Conservation (phyloP, 495 filamentous ascomycete species). For the Apiosordaria backusii region DNA sequence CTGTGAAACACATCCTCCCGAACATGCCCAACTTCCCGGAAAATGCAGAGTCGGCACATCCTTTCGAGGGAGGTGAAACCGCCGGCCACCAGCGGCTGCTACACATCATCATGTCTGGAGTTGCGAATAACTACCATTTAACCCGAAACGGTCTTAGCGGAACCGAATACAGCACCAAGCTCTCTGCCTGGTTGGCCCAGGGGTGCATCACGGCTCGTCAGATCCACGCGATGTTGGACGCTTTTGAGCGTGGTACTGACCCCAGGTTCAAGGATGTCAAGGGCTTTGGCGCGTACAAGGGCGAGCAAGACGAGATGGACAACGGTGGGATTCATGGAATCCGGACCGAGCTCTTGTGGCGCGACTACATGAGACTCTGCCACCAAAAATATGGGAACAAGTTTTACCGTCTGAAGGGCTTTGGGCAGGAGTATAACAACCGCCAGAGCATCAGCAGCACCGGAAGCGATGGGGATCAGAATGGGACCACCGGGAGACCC, state of each 20-base stretch:
- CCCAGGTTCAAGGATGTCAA: constrained; percentile 27
- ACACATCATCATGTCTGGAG: constrained; percentile 57
- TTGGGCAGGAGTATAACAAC: too few species aligned
- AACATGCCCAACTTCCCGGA: constrained; percentile 43
- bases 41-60: constrained; percentile 53
- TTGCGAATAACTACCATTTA: constrained; percentile 57
- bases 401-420: constrained; percentile 59
- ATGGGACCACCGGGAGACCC: background rate
- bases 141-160: constrained; percentile 67
- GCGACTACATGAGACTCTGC: constrained; percentile 72
- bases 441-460: background rate
- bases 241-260: constrained; percentile 60
- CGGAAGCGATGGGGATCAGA: background rate
- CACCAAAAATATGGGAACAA: constrained; percentile 58
- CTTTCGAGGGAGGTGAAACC: constrained; percentile 64
- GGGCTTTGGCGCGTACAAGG: constrained; percentile 52
- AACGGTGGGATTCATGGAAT: constrained; percentile 64
- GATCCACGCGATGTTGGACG: constrained; percentile 57
- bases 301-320: constrained; percentile 36
- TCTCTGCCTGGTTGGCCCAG: constrained; percentile 64
- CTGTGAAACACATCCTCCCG: constrained; percentile 40
- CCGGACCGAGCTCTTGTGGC: constrained; percentile 69
- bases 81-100: constrained; percentile 50
- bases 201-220: constrained; percentile 66
- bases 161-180: constrained; percentile 63